Percentiles rank a stretch among this genome's conserved stretches.
Evolutionary conservation across 108 stramenopile species (phyloP).

Genomic region (Bacterosira constricta): DNA sequence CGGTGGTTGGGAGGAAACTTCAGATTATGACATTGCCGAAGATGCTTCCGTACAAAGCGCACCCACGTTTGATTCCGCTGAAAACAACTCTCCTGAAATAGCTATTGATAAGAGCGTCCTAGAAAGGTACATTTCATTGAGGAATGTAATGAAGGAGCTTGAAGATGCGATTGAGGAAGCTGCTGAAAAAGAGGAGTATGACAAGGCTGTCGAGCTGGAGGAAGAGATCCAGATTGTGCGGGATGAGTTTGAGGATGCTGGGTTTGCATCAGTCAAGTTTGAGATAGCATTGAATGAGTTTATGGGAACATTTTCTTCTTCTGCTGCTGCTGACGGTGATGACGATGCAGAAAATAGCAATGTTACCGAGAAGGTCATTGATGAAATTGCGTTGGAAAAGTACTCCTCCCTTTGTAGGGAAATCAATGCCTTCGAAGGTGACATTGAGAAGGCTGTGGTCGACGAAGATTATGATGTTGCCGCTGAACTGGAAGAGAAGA

Average conservation of each 20-base stretch:
- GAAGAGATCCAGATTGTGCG: conserved; percentile 11
- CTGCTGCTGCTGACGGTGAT: background rate
- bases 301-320: background rate
- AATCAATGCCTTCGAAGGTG: conserved; percentile 20
- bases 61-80: conserved; percentile 5
- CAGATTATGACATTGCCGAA: conserved; percentile 10
- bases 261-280: conserved; percentile 17
- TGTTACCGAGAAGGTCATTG: background rate
- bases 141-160: conserved; percentile 7
- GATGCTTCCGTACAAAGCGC: conserved; percentile 12
- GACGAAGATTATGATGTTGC: conserved; percentile 41
- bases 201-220: conserved; percentile 32
- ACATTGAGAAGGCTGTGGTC: conserved; percentile 25
- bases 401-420: conserved; percentile 9
- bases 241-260: conserved; percentile 16
- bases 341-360: background rate
- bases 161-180: conserved; percentile 17
- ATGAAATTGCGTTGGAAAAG: conserved; percentile 20
- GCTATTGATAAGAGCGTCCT: conserved; percentile 15
- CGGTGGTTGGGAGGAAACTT: conserved; percentile 58
- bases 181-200: conserved; percentile 15
- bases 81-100: conserved; percentile 2
- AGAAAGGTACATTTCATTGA: conserved; percentile 1
- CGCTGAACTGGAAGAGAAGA: conserved; percentile 39
- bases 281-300: conserved; percentile 17